phyloP scores from a whole-genome alignment of 495 filamentous ascomycete species.

The Penicillium longicatenatum region DNA sequence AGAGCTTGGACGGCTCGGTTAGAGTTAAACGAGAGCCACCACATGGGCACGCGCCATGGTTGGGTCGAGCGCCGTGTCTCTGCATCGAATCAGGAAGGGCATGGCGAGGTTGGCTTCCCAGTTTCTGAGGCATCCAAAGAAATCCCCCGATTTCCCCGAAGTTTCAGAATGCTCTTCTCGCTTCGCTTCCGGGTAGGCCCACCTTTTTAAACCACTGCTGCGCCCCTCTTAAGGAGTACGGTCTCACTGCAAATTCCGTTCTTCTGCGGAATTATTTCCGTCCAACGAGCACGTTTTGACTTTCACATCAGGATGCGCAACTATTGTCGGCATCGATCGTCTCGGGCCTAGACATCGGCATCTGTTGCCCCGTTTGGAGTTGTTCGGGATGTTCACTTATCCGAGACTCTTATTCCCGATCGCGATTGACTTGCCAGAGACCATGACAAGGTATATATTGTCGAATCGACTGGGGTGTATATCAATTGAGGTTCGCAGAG shows the following conservation, averaged over 20 bases:
- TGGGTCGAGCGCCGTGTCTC: conserved; percentile 5
- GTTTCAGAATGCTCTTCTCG: neutral
- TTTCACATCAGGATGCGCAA: neutral
- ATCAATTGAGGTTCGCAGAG: neutral
- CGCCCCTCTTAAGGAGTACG: too few species aligned
- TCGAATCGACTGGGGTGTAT: neutral
- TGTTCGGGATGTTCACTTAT: neutral
- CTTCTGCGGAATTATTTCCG: neutral
- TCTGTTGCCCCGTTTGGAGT: neutral
- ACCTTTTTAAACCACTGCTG: neutral
- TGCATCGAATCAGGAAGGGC: conserved; percentile 9
- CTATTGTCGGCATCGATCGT: neutral
- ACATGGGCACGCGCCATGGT: conserved; percentile 8
- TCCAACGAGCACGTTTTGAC: neutral
- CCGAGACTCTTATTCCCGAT: neutral
- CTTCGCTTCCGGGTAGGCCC: conserved; percentile 1
- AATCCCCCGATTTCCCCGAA: conserved; percentile 5
- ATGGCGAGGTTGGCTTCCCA: conserved; percentile 8
- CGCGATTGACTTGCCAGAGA: neutral
- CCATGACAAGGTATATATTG: too few species aligned
- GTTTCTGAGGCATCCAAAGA: neutral
- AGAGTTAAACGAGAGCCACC: conserved; percentile 15
- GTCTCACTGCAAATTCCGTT: neutral
- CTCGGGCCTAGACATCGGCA: neutral
- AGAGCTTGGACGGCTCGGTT: conserved; percentile 19